Base-by-base conservation (phyloP, 345 rosid species). In the Xanthoceras sorbifolium region DNA sequence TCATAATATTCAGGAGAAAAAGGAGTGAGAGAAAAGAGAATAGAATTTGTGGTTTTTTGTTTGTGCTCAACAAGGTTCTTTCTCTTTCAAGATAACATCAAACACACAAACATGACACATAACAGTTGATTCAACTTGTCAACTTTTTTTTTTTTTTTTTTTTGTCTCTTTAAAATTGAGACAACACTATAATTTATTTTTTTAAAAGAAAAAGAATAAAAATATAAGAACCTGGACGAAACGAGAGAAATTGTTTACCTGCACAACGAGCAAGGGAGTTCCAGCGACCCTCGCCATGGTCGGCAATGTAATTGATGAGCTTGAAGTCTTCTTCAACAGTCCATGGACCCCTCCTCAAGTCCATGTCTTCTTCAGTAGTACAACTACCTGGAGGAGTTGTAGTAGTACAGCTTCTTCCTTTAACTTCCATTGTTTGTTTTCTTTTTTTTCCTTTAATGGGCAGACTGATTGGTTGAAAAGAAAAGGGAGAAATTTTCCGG, bases 231-330 rank as follows among this genome's bases (percentile, higher is more conserved):
- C 52, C 52, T 46, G 5, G 8, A 17, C 8, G n/a, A n/a, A 50
- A 17, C 8, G 1, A 17, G 55, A 50, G n/a, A 50, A 50, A 15
- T 17, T 17, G 17, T 54, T 17, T 88, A 94, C 98, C 99, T 22
- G 99, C 97, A 71, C 84, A 84, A 75, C 92, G 90, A 29, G 99
- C 88, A 40, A 93, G 94, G 60, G 91, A 86, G 76, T 95, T 95
- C 99, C 99, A 95, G 72, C 98, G 91, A 50, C 99, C 99, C 74
- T 93, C 98, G 22, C 97, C 98, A 9, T 95, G 92, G 48, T 82
- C 73, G 74, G 91, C 81, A 86, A 95, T 92, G 90, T 90, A 90
- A 86, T 92, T 86, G 60, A 92, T 83, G 83, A 95, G 97, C 72
- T 90, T 90, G 64, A 87, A 80, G 82, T 95, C 98, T 84, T 95